Percentiles rank a stretch among this genome's conserved stretches.
Conservation (phyloP, 148 eudicot genomes). For the Heliosperma pusillum region DNA sequence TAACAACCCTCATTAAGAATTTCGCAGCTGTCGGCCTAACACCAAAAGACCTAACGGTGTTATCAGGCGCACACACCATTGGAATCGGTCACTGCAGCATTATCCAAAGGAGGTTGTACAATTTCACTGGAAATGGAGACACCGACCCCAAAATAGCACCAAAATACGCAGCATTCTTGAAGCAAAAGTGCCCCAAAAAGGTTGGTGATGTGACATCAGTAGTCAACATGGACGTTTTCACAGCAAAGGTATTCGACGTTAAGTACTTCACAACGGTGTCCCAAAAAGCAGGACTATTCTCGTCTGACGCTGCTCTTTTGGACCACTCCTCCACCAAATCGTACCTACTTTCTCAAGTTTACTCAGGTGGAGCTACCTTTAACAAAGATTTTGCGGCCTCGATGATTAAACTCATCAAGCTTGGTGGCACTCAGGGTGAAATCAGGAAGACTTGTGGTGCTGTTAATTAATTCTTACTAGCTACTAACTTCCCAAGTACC, state of each 20-base stretch:
- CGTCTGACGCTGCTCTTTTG: slow-evolving; percentile 57
- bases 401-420: background rate
- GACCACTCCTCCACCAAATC: slow-evolving; percentile 26
- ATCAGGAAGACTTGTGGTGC: background rate
- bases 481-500: background rate
- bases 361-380: background rate
- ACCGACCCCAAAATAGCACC: slow-evolving; percentile 49
- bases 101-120: slow-evolving; percentile 46
- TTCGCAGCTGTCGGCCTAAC: slow-evolving; percentile 41
- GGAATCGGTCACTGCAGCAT: slow-evolving; percentile 52
- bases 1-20: slow-evolving; percentile 28
- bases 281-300: slow-evolving; percentile 47
- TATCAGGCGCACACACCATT: slow-evolving; percentile 60
- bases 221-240: slow-evolving; percentile 46
- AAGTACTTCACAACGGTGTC: slow-evolving; percentile 41
- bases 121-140: slow-evolving; percentile 60
- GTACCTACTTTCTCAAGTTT: slow-evolving; percentile 11
- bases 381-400: background rate
- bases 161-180: slow-evolving; percentile 32
- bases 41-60: slow-evolving; percentile 31
- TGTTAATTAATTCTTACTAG: background rate
- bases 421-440: background rate
- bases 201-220: slow-evolving; percentile 21
- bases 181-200: slow-evolving; percentile 28
- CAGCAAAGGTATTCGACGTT: slow-evolving; percentile 38